Evolutionary conservation across 768 basidiomycete genomes (phyloP), one percentile per base, ranked within the genome.

Genomic region (Leccinum aurantiacum): DNA sequence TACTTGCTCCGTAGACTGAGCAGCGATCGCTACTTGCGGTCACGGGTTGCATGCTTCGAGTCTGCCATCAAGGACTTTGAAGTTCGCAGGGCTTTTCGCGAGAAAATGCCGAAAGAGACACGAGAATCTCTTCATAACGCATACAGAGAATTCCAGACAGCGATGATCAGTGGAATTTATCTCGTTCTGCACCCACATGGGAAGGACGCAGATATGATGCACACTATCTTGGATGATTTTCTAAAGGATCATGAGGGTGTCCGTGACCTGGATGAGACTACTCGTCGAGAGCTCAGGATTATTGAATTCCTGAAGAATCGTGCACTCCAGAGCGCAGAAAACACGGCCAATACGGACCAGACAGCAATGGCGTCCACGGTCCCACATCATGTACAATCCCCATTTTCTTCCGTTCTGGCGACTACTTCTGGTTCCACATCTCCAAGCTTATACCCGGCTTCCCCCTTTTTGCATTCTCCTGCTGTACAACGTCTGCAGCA

Each of bases 161-260:
- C 90, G 10, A 91, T 95, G 91, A 89, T 94, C 56, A 88, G 89
- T 62, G 90, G 93, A 11, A 92, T 95, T 54, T 92, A 92, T 69
- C 83, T 93, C 54, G 85, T 91, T 54, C 77, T 94, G 29, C 85
- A 94, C 62, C 92, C 90, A 2, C 84, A 78, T 38, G 91, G 91
- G 4, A 77, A 80, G 63, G 81, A 90, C 66, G 84, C 87, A 5
- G 79, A 76, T 5, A 80, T 78, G 47, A 93, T 95, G 91, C 89
- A 90, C 67, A 77, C 82, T 44, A 90, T 95, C 52, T 74, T 95
- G 64, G 91, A 93, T 60, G 82, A 79, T 4, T 95, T 93, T 73
- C 78, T 93, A 62, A 79, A 83, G 58, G 88, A 91, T 57, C 75
- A 76, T 44, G 74, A 75, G 46, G 75, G 74, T 13, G 64, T 74